Evolutionary conservation across 2,329 filamentous ascomycete species (phyloP).

Genomic region (Intubia oerlemansii): DNA sequence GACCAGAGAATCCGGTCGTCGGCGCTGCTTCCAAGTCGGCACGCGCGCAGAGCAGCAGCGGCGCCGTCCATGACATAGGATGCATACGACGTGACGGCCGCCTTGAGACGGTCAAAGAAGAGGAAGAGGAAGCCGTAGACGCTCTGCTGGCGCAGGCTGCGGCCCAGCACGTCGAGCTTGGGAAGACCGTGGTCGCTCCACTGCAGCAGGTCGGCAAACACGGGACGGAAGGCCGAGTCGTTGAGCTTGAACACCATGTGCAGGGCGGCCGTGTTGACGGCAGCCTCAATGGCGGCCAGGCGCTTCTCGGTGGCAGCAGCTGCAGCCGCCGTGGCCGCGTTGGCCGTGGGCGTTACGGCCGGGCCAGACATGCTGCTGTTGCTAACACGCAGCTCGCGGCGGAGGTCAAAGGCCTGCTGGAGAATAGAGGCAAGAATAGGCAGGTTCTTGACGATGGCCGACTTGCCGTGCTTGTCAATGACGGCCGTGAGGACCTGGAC

Average conservation of each 20-base stretch:
- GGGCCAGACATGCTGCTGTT: not conserved
- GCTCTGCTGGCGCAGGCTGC: slow-evolving; percentile 43
- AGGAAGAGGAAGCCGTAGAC: slow-evolving; percentile 61
- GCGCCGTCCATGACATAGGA: slow-evolving; percentile 64
- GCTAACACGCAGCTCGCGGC: slow-evolving; percentile 21
- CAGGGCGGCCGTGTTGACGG: slow-evolving; percentile 49
- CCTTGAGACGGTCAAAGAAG: slow-evolving; percentile 76
- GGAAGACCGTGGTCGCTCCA: slow-evolving; percentile 46
- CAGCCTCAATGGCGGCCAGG: slow-evolving; percentile 38
- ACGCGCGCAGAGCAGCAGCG: slow-evolving; percentile 34
- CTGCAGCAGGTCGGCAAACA: slow-evolving; percentile 72
- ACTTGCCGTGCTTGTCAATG: slow-evolving; percentile 61
- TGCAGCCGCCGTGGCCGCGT: not conserved
- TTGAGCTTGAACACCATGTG: slow-evolving; percentile 96
- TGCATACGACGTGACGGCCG: slow-evolving; percentile 82
- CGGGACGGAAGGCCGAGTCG: slow-evolving; percentile 76
- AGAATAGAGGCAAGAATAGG: slow-evolving; percentile 44
- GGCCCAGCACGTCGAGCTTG: slow-evolving; percentile 37
- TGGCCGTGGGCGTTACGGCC: not conserved
- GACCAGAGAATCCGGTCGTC: slow-evolving; percentile 42
- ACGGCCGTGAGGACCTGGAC: slow-evolving; percentile 48
- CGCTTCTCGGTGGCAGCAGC: slow-evolving; percentile 19
- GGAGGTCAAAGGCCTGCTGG: slow-evolving; percentile 39
- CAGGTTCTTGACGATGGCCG: slow-evolving; percentile 55
- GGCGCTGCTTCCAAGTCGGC: slow-evolving; percentile 21